Conservation (phyloP, 768 basidiomycete genomes). For the Tricholoma hemisulphureum region DNA sequence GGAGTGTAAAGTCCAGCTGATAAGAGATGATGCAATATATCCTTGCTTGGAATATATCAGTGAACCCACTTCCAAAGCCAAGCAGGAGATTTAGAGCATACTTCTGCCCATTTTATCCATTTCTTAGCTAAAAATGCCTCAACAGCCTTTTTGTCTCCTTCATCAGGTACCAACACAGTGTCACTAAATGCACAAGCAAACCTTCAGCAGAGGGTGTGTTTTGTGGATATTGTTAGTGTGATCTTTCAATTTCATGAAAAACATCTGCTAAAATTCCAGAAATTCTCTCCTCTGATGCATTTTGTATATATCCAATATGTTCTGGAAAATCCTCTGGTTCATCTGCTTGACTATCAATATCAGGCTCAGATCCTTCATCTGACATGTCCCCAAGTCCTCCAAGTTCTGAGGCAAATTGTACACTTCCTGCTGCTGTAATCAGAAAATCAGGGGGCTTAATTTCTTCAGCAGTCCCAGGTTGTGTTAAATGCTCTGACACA, state of each 20-base stretch:
- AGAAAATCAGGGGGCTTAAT: background rate
- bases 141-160: conserved; percentile 10
- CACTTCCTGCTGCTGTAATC: background rate
- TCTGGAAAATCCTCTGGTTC: conserved; percentile 2
- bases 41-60: conserved; percentile 14
- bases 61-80: conserved; percentile 15
- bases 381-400: background rate
- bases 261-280: no score
- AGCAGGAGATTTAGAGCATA: conserved; percentile 2
- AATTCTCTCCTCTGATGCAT: no score
- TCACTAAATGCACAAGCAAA: conserved; percentile 19
- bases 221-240: conserved; percentile 4
- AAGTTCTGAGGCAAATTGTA: background rate
- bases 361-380: background rate
- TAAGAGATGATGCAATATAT: conserved; percentile 11
- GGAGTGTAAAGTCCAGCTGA: no score
- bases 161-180: conserved; percentile 17
- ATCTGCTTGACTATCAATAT: background rate
- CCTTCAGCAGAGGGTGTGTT: conserved; percentile 8
- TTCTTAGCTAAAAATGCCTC: conserved; percentile 5
- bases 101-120: conserved; percentile 8
- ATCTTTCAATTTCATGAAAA: conserved; percentile 11
- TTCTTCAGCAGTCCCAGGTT: background rate
- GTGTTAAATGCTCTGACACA: background rate
- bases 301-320: conserved; percentile 11